A percentile compares a stretch with the other conserved stretches of the same genome.
phyloP scores from a whole-genome alignment of 495 filamentous ascomycete species.

The Thermothielavioides terrestris region DNA sequence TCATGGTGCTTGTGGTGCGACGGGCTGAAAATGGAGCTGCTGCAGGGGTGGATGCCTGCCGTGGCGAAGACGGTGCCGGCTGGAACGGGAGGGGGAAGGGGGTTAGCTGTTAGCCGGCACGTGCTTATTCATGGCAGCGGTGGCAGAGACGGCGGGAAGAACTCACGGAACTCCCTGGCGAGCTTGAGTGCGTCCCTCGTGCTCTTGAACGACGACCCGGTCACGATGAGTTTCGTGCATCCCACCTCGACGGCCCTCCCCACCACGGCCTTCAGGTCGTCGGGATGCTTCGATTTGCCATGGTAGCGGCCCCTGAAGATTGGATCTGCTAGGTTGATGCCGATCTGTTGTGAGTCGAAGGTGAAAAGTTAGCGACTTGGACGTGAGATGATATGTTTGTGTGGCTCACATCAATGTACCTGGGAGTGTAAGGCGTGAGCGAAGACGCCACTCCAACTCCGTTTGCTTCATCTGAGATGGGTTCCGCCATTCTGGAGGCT shows the following conservation, averaged over 20 bases:
- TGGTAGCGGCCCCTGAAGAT: conserved; percentile 80
- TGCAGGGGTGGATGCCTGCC: conserved; percentile 88
- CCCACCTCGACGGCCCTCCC: conserved; percentile 66
- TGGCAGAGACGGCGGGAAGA: background rate
- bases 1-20: conserved; percentile 47
- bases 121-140: too few species aligned
- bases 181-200: conserved; percentile 67
- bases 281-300: conserved; percentile 68
- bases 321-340: conserved; percentile 88
- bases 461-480: conserved; percentile 3
- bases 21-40: conserved; percentile 57
- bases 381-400: background rate
- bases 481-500: conserved; percentile 13
- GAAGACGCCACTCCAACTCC: background rate
- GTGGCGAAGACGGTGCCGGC: conserved; percentile 79
- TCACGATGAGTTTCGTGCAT: conserved; percentile 84
- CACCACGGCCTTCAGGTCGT: conserved; percentile 70
- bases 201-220: conserved; percentile 78
- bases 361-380: background rate
- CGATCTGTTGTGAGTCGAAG: conserved; percentile 47
- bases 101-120: conserved; percentile 6
- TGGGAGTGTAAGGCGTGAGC: conserved; percentile 30
- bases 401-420: conserved; percentile 52
- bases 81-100: conserved; percentile 24
- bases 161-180: conserved; percentile 61